A percentile compares a stretch with the other conserved stretches of the same genome.
Evolutionary conservation across 2,329 filamentous ascomycete genomes (phyloP).

Genomic region (Ceratocystis smalleyi): DNA sequence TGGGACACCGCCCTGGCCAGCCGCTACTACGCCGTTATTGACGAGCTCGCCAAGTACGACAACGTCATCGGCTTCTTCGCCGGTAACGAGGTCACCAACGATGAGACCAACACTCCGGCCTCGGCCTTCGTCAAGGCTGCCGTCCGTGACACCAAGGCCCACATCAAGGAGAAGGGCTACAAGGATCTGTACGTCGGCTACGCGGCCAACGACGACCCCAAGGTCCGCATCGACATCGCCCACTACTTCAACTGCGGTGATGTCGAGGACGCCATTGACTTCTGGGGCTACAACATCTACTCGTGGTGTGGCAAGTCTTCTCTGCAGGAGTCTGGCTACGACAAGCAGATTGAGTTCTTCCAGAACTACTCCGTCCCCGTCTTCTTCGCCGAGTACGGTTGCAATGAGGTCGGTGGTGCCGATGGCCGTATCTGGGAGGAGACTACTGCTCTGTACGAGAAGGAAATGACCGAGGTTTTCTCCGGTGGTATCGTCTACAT

Average conservation of each 20-base stretch:
- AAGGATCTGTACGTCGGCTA: conserved; percentile 78
- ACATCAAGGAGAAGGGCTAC: conserved; percentile 70
- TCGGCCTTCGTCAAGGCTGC: conserved; percentile 96
- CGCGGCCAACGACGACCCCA: conserved; percentile 81
- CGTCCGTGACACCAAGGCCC: conserved; percentile 86
- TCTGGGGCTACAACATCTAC: conserved; percentile 99
- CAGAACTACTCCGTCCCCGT: conserved; percentile 76
- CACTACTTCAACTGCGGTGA: conserved; percentile 90
- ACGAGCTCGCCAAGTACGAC: conserved; percentile 64
- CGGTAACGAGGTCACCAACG: conserved; percentile 92
- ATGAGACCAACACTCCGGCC: conserved; percentile 71
- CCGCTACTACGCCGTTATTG: conserved; percentile 73
- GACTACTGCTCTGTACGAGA: conserved; percentile 62
- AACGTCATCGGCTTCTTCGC: conserved; percentile 97
- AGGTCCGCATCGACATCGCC: conserved; percentile 67
- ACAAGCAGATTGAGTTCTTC: conserved; percentile 74
- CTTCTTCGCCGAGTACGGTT: conserved; percentile 98
- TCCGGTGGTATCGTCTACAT: conserved; percentile 97
- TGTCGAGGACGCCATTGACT: conserved; percentile 58
- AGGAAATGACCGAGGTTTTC: conserved; percentile 72
- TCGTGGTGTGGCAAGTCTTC: conserved; percentile 88
- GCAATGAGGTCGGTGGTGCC: conserved; percentile 51
- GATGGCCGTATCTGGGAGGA: conserved; percentile 69
- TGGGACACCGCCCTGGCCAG: conserved; percentile 69
- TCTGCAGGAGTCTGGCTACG: conserved; percentile 63